Percentiles rank a stretch among this genome's conserved stretches.
Evolutionary conservation across 208 protist genomes (phyloP).

Genomic region (Wallacemonas sp.): DNA sequence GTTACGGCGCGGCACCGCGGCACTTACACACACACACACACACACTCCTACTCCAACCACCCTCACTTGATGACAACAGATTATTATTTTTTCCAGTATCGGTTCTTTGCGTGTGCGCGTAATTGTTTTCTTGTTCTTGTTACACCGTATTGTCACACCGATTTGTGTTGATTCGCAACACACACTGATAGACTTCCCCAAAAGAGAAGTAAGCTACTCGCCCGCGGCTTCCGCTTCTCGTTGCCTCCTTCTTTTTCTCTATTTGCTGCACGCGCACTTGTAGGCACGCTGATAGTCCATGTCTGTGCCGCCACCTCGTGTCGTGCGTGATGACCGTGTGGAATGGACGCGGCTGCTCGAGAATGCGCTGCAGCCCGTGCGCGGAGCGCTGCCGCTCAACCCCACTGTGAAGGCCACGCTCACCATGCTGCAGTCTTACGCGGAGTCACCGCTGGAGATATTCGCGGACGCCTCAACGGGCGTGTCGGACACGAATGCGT

Average conservation of each 20-base stretch:
- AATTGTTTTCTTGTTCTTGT: slow-evolving; percentile 9
- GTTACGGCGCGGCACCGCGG: no score
- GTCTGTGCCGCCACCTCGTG: slow-evolving; percentile 22
- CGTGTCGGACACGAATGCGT: slow-evolving; percentile 27
- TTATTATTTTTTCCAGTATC: background rate
- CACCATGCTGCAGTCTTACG: slow-evolving; percentile 51
- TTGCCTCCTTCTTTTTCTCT: slow-evolving; percentile 3
- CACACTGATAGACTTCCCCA: background rate
- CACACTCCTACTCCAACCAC: no score
- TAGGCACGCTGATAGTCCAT: slow-evolving; percentile 1
- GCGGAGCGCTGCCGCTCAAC: slow-evolving; percentile 13
- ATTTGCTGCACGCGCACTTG: background rate
- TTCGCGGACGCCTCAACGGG: slow-evolving; percentile 33
- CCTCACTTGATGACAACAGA: background rate
- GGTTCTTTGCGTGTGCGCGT: no score
- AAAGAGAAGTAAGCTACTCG: background rate
- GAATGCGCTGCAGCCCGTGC: slow-evolving; percentile 22
- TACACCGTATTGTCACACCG: background rate
- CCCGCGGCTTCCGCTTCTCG: background rate
- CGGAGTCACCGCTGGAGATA: slow-evolving; percentile 16
- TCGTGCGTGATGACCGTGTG: slow-evolving; percentile 29
- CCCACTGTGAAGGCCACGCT: slow-evolving; percentile 25
- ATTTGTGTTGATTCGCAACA: background rate
- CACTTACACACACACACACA: no score
- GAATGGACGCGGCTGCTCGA: slow-evolving; percentile 42